Evolutionary conservation across 75 land plant species (phyloP).

Genomic region (Pseudotsuga menziesii): DNA sequence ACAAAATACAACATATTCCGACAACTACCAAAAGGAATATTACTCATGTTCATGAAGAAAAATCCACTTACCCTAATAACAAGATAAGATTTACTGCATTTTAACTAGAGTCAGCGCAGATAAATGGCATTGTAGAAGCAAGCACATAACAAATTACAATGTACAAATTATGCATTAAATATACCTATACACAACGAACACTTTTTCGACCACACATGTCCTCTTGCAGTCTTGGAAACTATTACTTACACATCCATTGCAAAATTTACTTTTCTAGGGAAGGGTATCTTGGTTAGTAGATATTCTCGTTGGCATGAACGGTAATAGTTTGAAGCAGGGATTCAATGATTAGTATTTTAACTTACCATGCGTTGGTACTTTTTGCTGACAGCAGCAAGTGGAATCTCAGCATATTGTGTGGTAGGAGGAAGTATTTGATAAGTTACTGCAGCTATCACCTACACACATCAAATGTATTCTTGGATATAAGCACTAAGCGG

Average conservation of each 20-base stretch:
- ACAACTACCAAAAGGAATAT: no score
- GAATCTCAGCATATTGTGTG: slow-evolving; percentile 80
- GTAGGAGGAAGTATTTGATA: slow-evolving; percentile 69
- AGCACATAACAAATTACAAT: not conserved
- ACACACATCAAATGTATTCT: not conserved
- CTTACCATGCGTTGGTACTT: slow-evolving; percentile 52
- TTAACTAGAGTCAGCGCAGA: no score
- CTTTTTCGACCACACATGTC: no score
- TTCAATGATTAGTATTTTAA: not conserved
- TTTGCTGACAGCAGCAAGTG: slow-evolving; percentile 69
- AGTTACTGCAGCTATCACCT: slow-evolving; percentile 77
- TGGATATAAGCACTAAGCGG: not conserved
- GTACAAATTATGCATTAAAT: not conserved
- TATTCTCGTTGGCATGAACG: not conserved
- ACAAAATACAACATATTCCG: no score
- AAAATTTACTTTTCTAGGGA: not conserved
- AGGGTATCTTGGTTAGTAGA: not conserved
- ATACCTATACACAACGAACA: not conserved
- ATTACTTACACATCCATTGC: not conserved
- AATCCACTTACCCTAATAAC: no score
- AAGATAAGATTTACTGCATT: no score
- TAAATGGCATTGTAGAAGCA: not conserved
- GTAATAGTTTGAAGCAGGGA: not conserved
- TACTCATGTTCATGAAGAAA: no score
- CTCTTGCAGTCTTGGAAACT: not conserved